phyloP scores from a whole-genome alignment of 805 yeast species.

The Cyberlindnera suaveolens region DNA sequence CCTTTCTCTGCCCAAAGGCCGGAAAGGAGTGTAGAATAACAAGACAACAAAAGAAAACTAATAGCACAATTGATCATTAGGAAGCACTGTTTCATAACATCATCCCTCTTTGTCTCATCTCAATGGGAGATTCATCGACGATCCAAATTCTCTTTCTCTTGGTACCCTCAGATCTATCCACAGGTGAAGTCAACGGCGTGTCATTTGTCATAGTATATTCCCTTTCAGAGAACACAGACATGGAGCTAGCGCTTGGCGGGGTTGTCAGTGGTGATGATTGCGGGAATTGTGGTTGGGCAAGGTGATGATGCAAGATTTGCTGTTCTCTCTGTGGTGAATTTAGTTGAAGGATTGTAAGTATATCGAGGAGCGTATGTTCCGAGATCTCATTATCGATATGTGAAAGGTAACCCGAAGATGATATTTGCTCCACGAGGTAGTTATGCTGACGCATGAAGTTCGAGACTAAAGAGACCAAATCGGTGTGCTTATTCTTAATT shows the following conservation, averaged over 20 bases:
- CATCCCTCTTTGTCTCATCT: not conserved
- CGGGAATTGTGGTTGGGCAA: conserved; percentile 1
- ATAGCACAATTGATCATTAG: not conserved
- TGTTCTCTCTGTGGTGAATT: not conserved
- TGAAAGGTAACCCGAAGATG: not conserved
- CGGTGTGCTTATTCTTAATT: conserved; percentile 17
- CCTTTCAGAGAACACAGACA: conserved; percentile 1
- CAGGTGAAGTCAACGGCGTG: conserved; percentile 1
- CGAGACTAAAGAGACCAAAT: not conserved
- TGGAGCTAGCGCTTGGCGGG: conserved; percentile 2
- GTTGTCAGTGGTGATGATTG: conserved; percentile 2
- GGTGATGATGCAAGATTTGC: not conserved
- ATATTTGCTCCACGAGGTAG: not conserved
- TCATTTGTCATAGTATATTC: not conserved
- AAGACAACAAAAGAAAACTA: not conserved
- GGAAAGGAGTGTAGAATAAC: not conserved
- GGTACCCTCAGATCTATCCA: not conserved
- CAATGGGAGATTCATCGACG: conserved; percentile 1
- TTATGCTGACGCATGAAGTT: not conserved
- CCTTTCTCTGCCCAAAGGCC: not conserved
- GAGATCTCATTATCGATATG: not conserved
- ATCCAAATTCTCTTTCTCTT: conserved; percentile 2
- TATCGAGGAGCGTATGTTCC: not conserved
- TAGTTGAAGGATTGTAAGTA: not conserved
- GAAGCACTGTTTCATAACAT: not conserved